Evolutionary conservation across 2,329 filamentous ascomycete genomes (phyloP).

Genomic region (Trichoderma lentiforme): DNA sequence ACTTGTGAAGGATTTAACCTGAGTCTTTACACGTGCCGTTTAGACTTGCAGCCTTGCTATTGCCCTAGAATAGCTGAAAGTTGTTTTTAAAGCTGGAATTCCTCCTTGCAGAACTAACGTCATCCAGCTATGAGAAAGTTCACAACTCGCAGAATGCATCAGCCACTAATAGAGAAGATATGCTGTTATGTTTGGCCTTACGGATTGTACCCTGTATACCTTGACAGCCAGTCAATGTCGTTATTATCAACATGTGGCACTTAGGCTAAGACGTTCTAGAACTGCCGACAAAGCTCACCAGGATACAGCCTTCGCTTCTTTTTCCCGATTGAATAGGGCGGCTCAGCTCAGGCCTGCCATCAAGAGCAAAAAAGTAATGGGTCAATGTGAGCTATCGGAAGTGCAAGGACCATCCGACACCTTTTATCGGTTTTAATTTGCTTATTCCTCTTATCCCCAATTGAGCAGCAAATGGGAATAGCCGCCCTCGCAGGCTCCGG

Average conservation of each 20-base stretch:
- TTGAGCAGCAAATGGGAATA: neutral
- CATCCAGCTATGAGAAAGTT: neutral
- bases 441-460: neutral
- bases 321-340: neutral
- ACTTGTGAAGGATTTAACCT: neutral
- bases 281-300: neutral
- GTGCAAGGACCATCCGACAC: neutral
- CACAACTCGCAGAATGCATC: neutral
- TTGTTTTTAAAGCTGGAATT: neutral
- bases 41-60: neutral
- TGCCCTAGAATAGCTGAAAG: neutral
- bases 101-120: neutral
- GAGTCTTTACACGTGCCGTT: neutral
- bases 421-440: neutral
- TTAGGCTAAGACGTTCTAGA: neutral
- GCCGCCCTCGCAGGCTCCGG: neutral
- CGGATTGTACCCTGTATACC: neutral
- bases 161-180: neutral
- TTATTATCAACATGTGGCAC: neutral
- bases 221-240: neutral
- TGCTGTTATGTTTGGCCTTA: too few relatives aligned
- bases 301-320: neutral
- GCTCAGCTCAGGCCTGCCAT: neutral
- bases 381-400: neutral
- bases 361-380: neutral